Evolutionary conservation across 768 basidiomycete genomes (phyloP), one percentile per base, ranked within the genome.

Genomic region (Trametes cubensis): DNA sequence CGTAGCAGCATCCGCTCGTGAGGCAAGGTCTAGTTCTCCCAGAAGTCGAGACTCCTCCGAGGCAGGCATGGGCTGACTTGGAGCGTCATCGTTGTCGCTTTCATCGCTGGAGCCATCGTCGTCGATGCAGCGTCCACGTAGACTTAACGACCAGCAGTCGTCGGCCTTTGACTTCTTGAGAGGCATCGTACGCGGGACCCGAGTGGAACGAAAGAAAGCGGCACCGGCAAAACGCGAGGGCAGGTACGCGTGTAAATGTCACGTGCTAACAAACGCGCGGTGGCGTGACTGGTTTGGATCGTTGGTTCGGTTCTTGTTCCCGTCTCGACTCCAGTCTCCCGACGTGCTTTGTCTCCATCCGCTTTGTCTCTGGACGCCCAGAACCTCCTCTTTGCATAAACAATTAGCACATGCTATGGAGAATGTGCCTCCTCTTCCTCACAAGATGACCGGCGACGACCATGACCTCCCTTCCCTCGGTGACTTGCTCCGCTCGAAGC

Each of bases 1-100:
- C 6, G 76, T 70, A 1, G 86, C 89, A 34, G 78, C 72, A 55
- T 92, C 90, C 55, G 82, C 75, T 49, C 90, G 78, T 2, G 75
- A 69, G 0, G 86, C 81, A 1, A 91, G 73, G 65, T 91, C 88
- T 51, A 91, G 71, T 23, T 86, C 84, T 2, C 79, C 73, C 50
- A 83, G 51, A 0, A 77, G 66, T 11, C 56, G 68, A 2, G 73
- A 65, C 8, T 77, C 74, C 20, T 68, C 66, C 18, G 72, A 52
- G 11, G n/a, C 38, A 25, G 48, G 47, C n/a, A 21, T 18, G 20
- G 8, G 17, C 8, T 48, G 48, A n/a, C 34, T 54, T 45, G 63
- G 49, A 7, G 21, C 34, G 21, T 44, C 56, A 25, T 47, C 63
- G 38, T 69, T 68, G 17, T 62, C 56, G 44, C 71, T 70, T 34